Conservation (phyloP, 2,329 filamentous ascomycete species). For the Plectosphaerella cucumerina region DNA sequence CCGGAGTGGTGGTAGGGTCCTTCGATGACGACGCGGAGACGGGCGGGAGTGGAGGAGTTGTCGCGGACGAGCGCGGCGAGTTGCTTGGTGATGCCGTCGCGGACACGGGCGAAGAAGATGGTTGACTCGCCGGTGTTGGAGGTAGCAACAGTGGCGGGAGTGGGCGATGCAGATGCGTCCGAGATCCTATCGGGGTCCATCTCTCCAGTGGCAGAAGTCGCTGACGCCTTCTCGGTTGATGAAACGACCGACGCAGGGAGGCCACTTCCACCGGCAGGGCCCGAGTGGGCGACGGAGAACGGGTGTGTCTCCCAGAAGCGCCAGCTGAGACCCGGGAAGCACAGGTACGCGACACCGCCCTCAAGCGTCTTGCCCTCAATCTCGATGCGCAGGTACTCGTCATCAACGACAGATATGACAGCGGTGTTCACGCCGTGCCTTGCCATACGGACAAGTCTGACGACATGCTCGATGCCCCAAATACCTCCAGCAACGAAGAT, state of each 20-base stretch:
- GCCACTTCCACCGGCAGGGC: not conserved
- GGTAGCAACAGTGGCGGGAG: not conserved
- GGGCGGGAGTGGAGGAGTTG: not conserved
- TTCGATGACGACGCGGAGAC: conserved; percentile 6
- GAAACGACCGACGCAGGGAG: not conserved
- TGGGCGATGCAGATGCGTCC: not conserved
- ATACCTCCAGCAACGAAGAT: conserved; percentile 24
- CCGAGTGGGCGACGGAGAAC: conserved; percentile 21
- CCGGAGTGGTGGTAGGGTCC: conserved; percentile 19
- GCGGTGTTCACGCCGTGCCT: conserved; percentile 17
- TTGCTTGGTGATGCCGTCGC: conserved; percentile 17
- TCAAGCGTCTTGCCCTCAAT: conserved; percentile 16
- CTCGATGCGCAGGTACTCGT: conserved; percentile 26
- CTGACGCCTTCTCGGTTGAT: not conserved
- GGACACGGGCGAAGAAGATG: conserved; percentile 18
- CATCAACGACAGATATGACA: conserved; percentile 17
- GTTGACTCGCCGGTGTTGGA: conserved; percentile 2
- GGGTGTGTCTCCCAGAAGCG: conserved; percentile 32
- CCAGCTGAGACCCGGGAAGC: conserved; percentile 29
- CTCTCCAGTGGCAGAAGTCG: not conserved
- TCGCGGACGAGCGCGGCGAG: conserved; percentile 7
- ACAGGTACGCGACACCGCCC: conserved; percentile 26
- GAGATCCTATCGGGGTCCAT: not conserved
- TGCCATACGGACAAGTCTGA: conserved; percentile 20
- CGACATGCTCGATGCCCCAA: conserved; percentile 24